A percentile compares a stretch with the other conserved stretches of the same genome.
These are phyloP conservation scores for Suillus brevipes DNA, from an alignment of 768 basidiomycete genomes.

Conservation along the genomic window DNA sequence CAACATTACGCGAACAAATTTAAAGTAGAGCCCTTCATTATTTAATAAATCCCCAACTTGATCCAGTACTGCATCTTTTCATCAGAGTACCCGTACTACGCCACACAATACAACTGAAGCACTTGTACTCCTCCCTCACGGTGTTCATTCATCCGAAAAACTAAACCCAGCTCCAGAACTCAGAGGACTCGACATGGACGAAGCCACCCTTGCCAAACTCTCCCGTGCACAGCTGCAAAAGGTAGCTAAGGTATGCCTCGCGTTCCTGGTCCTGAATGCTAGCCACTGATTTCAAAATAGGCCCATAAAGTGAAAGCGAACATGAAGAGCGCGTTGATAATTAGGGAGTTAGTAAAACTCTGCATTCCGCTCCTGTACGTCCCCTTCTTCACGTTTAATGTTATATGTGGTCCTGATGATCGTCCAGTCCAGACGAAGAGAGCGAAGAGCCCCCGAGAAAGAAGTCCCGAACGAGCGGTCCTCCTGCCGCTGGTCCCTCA, in stretches of 20 bases:
- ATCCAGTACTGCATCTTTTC: background rate
- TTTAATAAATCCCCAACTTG: background rate
- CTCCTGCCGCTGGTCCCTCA: background rate
- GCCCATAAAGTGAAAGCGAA: slow-evolving; percentile 23
- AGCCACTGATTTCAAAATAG: slow-evolving; percentile 11
- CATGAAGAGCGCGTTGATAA: slow-evolving; percentile 18
- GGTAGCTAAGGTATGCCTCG: background rate
- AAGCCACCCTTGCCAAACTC: slow-evolving; percentile 23
- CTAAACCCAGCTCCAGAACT: background rate
- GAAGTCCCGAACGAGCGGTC: background rate
- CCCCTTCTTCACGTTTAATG: slow-evolving; percentile 6
- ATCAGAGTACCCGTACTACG: background rate
- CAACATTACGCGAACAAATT: background rate
- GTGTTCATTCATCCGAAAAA: background rate
- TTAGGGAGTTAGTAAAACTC: slow-evolving; percentile 20
- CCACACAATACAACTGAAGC: background rate
- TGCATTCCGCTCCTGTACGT: background rate
- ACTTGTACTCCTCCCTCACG: background rate
- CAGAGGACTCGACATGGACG: slow-evolving; percentile 7
- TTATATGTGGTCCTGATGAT: slow-evolving; percentile 11
- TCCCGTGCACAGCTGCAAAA: slow-evolving; percentile 19
- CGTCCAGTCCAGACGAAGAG: slow-evolving; percentile 19
- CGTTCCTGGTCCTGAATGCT: background rate
- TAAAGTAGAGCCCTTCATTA: background rate
- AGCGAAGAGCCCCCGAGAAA: background rate